Evolutionary conservation across 805 yeast species (phyloP).

Genomic region (Pichia pseudocactophila): DNA sequence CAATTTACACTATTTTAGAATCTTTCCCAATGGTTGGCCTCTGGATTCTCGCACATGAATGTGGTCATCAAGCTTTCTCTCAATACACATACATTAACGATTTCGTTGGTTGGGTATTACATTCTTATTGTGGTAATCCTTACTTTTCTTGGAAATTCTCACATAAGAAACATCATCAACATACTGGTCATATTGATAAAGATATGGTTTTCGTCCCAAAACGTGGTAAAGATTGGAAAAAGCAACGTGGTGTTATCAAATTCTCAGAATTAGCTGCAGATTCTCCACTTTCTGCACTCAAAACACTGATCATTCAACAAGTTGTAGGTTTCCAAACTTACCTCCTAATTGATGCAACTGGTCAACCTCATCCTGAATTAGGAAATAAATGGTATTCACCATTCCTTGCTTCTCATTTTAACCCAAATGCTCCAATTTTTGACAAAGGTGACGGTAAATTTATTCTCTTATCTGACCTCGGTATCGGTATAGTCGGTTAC

Average conservation of each 20-base stretch:
- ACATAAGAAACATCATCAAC: slow-evolving; percentile 55
- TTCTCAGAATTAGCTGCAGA: slow-evolving; percentile 44
- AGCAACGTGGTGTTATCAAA: slow-evolving; percentile 24
- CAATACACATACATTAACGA: slow-evolving; percentile 46
- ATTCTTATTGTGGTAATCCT: slow-evolving; percentile 49
- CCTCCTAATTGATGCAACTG: slow-evolving; percentile 46
- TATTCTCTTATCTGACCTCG: slow-evolving; percentile 47
- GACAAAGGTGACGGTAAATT: slow-evolving; percentile 48
- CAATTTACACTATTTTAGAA: slow-evolving; percentile 31
- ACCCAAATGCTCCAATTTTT: slow-evolving; percentile 47
- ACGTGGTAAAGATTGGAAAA: slow-evolving; percentile 38
- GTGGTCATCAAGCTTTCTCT: slow-evolving; percentile 57
- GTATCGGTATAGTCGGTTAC: slow-evolving; percentile 36
- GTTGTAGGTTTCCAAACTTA: slow-evolving; percentile 46
- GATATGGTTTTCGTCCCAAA: slow-evolving; percentile 55
- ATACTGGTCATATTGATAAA: slow-evolving; percentile 50
- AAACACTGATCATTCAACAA: slow-evolving; percentile 42
- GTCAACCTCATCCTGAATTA: slow-evolving; percentile 38
- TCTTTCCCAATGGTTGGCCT: slow-evolving; percentile 49
- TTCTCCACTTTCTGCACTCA: slow-evolving; percentile 41
- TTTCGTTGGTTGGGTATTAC: slow-evolving; percentile 51
- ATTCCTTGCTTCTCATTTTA: slow-evolving; percentile 41
- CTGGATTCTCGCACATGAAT: slow-evolving; percentile 58
- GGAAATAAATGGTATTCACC: slow-evolving; percentile 24
- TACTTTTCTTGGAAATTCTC: slow-evolving; percentile 56